Conservation (phyloP, 2,329 filamentous ascomycete species). For the Penicillium occitanis region DNA sequence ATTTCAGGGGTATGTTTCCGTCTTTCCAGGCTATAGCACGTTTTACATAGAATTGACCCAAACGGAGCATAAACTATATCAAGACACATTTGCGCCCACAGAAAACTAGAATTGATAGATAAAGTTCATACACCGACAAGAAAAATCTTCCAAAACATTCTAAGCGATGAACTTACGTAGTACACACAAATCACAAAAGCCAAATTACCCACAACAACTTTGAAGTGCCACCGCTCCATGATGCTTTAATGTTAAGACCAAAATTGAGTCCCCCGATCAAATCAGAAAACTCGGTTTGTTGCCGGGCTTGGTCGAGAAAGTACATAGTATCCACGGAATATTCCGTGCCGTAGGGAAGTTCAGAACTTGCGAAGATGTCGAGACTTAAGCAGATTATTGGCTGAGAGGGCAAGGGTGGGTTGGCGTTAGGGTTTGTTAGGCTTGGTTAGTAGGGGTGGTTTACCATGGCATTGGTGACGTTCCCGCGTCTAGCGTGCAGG, state of each 20-base stretch:
- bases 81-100: not conserved
- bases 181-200: not conserved
- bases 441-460: conserved; percentile 3
- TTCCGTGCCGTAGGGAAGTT: not conserved
- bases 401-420: not conserved
- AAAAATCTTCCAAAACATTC: not conserved
- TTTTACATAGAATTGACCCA: not conserved
- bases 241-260: not conserved
- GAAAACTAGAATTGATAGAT: not conserved
- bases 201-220: not conserved
- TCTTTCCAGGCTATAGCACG: not conserved
- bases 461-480: conserved; percentile 17
- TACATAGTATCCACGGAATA: not conserved
- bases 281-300: conserved; percentile 1
- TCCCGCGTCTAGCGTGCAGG: conserved; percentile 14
- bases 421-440: conserved; percentile 7
- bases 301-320: not conserved
- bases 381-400: not conserved
- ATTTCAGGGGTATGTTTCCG: not conserved
- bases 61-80: not conserved
- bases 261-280: not conserved
- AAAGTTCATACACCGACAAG: not conserved
- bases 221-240: not conserved
- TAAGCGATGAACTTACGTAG: not conserved
- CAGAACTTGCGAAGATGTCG: not conserved